These are phyloP conservation scores for Tilletiaria anomala DNA, from an alignment of 1,284 basidiomycete species.

Conservation along the genomic window DNA sequence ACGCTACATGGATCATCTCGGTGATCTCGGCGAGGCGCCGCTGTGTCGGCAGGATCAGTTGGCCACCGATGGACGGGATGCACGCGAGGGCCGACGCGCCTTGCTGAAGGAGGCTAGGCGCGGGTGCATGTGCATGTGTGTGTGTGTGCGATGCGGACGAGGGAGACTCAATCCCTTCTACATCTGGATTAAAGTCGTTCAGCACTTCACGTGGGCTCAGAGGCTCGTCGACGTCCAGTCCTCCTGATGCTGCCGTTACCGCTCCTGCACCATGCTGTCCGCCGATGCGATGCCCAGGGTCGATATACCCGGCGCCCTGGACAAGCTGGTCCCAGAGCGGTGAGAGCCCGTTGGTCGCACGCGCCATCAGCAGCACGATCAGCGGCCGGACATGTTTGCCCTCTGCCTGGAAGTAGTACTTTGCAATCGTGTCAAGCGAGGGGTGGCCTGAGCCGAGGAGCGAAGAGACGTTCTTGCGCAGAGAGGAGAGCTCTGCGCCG, in stretches of 20 bases:
- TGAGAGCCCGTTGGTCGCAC: slow-evolving; percentile 73
- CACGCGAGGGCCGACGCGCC: not conserved
- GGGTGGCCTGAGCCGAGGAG: slow-evolving; percentile 74
- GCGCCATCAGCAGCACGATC: slow-evolving; percentile 74
- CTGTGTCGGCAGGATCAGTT: slow-evolving; percentile 60
- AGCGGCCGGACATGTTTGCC: slow-evolving; percentile 76
- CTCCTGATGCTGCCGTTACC: no score
- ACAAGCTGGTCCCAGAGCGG: slow-evolving; percentile 42
- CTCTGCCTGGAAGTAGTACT: slow-evolving; percentile 68
- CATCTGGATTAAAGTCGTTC: slow-evolving; percentile 63
- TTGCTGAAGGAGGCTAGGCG: slow-evolving; percentile 11
- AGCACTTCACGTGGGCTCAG: slow-evolving; percentile 59
- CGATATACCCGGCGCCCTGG: slow-evolving; percentile 37
- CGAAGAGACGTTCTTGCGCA: slow-evolving; percentile 40
- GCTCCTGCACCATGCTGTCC: no score
- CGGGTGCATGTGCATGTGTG: slow-evolving; percentile 11
- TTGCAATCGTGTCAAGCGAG: slow-evolving; percentile 68
- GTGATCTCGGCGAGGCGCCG: slow-evolving; percentile 84
- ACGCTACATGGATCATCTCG: slow-evolving; percentile 98
- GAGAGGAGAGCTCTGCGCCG: slow-evolving; percentile 3
- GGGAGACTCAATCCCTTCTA: slow-evolving; percentile 47
- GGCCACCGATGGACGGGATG: not conserved
- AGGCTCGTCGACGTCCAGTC: slow-evolving; percentile 50
- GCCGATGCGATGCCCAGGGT: no score
- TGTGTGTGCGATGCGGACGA: not conserved